A percentile compares a stretch with the other conserved stretches of the same genome.
Conservation (phyloP, 768 basidiomycete genomes). For the Suillus alpinus region DNA sequence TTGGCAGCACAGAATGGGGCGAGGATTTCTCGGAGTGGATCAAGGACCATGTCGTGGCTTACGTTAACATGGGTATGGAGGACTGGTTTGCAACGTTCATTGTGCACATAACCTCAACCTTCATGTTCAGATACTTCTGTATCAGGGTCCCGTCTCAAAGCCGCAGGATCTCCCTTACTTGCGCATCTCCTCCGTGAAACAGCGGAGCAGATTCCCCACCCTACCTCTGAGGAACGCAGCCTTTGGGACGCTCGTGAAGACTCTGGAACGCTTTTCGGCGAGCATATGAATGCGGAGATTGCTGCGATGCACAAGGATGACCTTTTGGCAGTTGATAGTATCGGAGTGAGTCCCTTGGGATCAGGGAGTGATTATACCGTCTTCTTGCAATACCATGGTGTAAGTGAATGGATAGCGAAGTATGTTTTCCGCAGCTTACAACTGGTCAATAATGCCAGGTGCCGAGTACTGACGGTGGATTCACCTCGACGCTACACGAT, state of each 20-base stretch:
- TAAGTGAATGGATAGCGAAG: conserved; percentile 16
- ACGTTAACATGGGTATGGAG: conserved; percentile 55
- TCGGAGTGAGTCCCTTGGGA: conserved; percentile 42
- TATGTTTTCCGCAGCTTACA: background rate
- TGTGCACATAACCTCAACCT: background rate
- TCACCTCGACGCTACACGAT: conserved; percentile 37
- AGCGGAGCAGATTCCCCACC: conserved; percentile 73
- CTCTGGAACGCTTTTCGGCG: conserved; percentile 38
- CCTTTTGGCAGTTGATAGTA: conserved; percentile 5
- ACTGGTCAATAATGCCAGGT: conserved; percentile 5
- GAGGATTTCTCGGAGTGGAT: conserved; percentile 64
- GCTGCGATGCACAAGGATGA: conserved; percentile 23
- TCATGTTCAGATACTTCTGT: conserved; percentile 42
- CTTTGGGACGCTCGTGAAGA: conserved; percentile 80
- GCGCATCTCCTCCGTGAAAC: conserved; percentile 68
- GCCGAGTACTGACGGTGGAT: conserved; percentile 36
- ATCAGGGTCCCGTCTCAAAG: conserved; percentile 46
- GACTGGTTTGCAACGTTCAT: background rate
- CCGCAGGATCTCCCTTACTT: conserved; percentile 76
- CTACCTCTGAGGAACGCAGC: conserved; percentile 56
- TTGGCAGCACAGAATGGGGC: conserved; percentile 66
- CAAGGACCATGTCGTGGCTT: conserved; percentile 54
- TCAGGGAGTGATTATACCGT: conserved; percentile 62
- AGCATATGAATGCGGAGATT: conserved; percentile 28
- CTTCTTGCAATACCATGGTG: conserved; percentile 59